Conservation (phyloP, 345 rosid genomes). For the Pugionium cornutum region DNA sequence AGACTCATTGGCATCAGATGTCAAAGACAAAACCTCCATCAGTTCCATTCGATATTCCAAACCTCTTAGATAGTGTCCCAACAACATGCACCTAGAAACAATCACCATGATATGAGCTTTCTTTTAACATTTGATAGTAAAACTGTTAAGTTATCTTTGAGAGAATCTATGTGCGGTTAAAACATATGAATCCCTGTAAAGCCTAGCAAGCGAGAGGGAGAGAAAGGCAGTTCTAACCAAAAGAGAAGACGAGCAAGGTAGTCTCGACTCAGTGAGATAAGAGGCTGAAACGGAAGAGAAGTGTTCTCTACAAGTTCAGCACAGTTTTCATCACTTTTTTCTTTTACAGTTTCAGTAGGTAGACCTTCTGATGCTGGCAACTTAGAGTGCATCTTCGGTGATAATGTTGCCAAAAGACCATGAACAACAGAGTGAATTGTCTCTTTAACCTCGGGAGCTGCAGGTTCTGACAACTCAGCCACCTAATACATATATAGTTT, state of each 20-base stretch:
- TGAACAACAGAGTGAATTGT: conserved; percentile 78
- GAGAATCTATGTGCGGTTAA: not conserved
- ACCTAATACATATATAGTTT: conserved; percentile 52
- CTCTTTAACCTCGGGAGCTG: conserved; percentile 72
- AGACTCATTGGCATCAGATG: conserved; percentile 49
- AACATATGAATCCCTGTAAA: not conserved
- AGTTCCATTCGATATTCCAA: conserved; percentile 53
- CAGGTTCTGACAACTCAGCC: conserved; percentile 92
- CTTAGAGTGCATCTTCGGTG: conserved; percentile 85
- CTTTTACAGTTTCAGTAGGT: conserved; percentile 48
- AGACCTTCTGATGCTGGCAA: conserved; percentile 62
- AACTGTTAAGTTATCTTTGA: not conserved
- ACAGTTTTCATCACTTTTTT: conserved; percentile 58
- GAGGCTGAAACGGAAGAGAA: conserved; percentile 84
- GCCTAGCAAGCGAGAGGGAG: not conserved
- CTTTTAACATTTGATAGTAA: not conserved
- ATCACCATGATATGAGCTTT: not conserved
- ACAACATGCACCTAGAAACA: conserved; percentile 76
- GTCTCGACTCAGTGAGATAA: conserved; percentile 75
- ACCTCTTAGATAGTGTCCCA: conserved; percentile 89
- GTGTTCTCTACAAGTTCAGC: conserved; percentile 81
- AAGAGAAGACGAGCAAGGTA: conserved; percentile 93
- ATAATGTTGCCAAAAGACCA: conserved; percentile 92
- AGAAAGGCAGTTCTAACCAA: conserved; percentile 57
- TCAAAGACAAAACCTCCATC: conserved; percentile 64